Percentiles rank a stretch among this genome's conserved stretches.
Evolutionary conservation across 2,329 filamentous ascomycete species (phyloP).

Genomic region (Hirsutella thompsonii): DNA sequence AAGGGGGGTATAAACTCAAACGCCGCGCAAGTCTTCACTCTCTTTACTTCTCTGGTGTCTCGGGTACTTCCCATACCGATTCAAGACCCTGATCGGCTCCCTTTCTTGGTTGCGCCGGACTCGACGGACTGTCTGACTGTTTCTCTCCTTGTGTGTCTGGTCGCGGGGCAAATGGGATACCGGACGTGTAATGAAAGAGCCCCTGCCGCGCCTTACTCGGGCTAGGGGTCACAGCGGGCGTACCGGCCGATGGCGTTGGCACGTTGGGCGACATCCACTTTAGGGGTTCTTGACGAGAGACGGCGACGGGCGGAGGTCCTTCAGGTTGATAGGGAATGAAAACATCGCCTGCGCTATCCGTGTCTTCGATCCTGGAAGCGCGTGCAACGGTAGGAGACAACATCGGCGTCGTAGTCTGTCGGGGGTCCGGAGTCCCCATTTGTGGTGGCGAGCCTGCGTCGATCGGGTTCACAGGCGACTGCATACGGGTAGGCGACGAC

Average conservation of each 20-base stretch:
- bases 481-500: slow-evolving; percentile 9
- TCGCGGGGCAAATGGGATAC: slow-evolving; percentile 33
- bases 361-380: slow-evolving; percentile 13
- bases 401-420: slow-evolving; percentile 9
- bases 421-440: slow-evolving; percentile 9
- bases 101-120: background rate
- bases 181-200: slow-evolving; percentile 25
- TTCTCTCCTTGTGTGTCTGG: slow-evolving; percentile 4
- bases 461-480: slow-evolving; percentile 8
- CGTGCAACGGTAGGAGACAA: slow-evolving; percentile 18
- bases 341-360: slow-evolving; percentile 18
- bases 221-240: slow-evolving; percentile 19
- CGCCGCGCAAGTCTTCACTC: background rate
- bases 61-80: slow-evolving; percentile 13
- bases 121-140: background rate
- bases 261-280: slow-evolving; percentile 40
- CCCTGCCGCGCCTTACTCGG: slow-evolving; percentile 20
- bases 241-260: slow-evolving; percentile 19
- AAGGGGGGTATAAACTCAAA: background rate
- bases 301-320: slow-evolving; percentile 28
- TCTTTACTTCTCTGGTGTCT: slow-evolving; percentile 15
- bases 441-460: slow-evolving; percentile 11
- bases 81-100: background rate
- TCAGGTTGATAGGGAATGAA: slow-evolving; percentile 44
- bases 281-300: slow-evolving; percentile 26